phyloP scores from a whole-genome alignment of 2,329 filamentous ascomycete species.

The Tolypocladium ovalisporum region DNA sequence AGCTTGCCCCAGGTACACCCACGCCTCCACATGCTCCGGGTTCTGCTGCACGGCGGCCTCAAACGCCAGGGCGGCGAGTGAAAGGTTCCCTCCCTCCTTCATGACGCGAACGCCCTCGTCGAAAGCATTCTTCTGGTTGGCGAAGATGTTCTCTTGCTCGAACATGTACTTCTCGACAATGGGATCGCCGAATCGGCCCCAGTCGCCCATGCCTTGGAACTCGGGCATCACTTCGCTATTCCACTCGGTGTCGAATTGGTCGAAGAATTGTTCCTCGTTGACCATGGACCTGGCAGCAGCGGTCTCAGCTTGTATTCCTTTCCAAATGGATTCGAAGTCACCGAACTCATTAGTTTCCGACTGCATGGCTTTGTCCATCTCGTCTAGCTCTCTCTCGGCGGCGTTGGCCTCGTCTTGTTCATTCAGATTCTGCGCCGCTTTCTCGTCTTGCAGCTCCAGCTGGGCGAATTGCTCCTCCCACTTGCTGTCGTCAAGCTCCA shows the following conservation, averaged over 20 bases:
- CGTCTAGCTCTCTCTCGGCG: slow-evolving; percentile 77
- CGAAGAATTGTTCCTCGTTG: slow-evolving; percentile 49
- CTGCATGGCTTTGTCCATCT: slow-evolving; percentile 61
- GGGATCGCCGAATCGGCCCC: slow-evolving; percentile 59
- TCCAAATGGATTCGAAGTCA: slow-evolving; percentile 86
- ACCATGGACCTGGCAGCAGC: slow-evolving; percentile 61
- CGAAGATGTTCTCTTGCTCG: slow-evolving; percentile 87
- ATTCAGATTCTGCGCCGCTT: slow-evolving; percentile 25
- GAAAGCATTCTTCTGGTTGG: slow-evolving; percentile 71
- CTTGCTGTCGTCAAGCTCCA: slow-evolving; percentile 85
- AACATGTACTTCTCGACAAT: slow-evolving; percentile 86
- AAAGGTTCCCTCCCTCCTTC: slow-evolving; percentile 86
- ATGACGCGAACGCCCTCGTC: slow-evolving; percentile 90
- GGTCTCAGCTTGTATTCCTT: slow-evolving; percentile 68
- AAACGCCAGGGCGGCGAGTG: slow-evolving; percentile 84
- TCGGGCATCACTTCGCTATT: slow-evolving; percentile 48
- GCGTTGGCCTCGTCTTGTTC: slow-evolving; percentile 52
- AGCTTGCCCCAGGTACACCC: slow-evolving; percentile 82
- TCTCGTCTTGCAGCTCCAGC: slow-evolving; percentile 59
- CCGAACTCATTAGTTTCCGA: slow-evolving; percentile 68
- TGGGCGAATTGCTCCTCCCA: slow-evolving; percentile 97
- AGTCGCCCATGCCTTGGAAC: slow-evolving; percentile 57
- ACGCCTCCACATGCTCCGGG: slow-evolving; percentile 78
- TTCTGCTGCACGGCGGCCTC: slow-evolving; percentile 92
- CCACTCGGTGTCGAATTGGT: slow-evolving; percentile 66